Base-by-base conservation (phyloP, 257 asterid genomes). In the Nicotiana sylvestris region DNA sequence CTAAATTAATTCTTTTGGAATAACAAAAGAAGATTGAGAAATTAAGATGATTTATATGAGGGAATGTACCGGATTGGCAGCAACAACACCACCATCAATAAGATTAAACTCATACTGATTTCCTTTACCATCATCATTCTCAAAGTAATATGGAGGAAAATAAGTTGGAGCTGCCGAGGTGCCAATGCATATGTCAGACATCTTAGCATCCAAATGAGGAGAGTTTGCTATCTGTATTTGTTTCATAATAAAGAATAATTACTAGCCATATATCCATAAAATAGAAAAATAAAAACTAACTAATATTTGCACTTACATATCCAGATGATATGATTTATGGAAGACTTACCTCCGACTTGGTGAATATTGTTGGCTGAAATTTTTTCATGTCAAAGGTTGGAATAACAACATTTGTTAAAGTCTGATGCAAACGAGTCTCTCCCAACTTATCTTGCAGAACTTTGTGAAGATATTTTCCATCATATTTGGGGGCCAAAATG, bases 341-440 rank as follows among this genome's bases (percentile, higher is more conserved):
- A 62, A 10, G 17, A 33, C 4, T 37, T 39, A 91, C 97, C 92
- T 82, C 85, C 37, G 61, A 88, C 11, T 91, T 86, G 25, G 91
- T 87, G 89, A 92, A 92, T 32, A 92, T 68, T 53, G 77, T 82
- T 17, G 95, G 97, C 83, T 86, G 90, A 83, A 89, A 35, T 68
- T 67, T 81, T 83, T 68, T 35, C 1, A 68, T 68, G 16, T 66
- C 94, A 80, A 92, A 92, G 0, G 93, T 82, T 12, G 94, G 91
- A 65, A 92, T 77, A 49, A 92, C 93, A 85, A 90, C 85, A 12
- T 87, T 84, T n/a, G 97, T 88, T 80, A 92, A 81, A 17, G 92
- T 82, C 30, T 92, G 87, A 66, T 81, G 81, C 87, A 92, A 68
- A 64, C 91, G 83, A 37, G 87, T 83, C 27, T 86, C 82, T 5